These are phyloP conservation scores for Solanum microdontum DNA, from an alignment of 257 asterid species.

Conservation along the genomic window DNA sequence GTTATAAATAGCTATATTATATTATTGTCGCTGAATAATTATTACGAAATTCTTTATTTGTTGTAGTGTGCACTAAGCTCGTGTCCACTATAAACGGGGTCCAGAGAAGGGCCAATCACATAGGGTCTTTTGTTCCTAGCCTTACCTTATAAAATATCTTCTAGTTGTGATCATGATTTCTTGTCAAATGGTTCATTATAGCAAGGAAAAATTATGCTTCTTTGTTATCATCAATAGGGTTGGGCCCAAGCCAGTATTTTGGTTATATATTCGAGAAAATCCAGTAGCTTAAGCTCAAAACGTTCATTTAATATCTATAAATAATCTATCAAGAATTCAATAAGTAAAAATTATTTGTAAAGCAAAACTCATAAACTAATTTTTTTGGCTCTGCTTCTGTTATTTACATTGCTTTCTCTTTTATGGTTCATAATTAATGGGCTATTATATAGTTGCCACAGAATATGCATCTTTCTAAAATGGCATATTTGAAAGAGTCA, in stretches of 20 bases:
- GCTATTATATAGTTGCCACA: neutral
- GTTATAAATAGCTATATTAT: no score
- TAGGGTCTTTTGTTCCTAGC: neutral
- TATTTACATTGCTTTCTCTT: neutral
- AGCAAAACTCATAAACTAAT: neutral
- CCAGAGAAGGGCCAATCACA: neutral
- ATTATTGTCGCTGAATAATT: no score
- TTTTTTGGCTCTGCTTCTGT: neutral
- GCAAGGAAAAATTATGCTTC: no score
- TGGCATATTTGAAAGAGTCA: neutral
- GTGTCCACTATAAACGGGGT: neutral
- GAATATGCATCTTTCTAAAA: neutral
- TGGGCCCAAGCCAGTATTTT: neutral
- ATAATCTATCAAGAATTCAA: accelerated
- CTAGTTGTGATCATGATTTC: neutral
- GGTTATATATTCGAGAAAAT: neutral
- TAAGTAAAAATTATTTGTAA: neutral
- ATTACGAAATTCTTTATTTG: no score
- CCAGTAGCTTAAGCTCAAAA: no score
- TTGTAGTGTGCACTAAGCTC: neutral
- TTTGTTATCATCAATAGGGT: neutral
- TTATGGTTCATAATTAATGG: neutral
- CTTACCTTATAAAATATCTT: neutral
- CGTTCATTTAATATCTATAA: neutral
- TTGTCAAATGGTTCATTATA: neutral